A percentile compares a stretch with the other conserved stretches of the same genome.
Conservation (phyloP, 2,329 filamentous ascomycete genomes). For the Aspergillus sp. region DNA sequence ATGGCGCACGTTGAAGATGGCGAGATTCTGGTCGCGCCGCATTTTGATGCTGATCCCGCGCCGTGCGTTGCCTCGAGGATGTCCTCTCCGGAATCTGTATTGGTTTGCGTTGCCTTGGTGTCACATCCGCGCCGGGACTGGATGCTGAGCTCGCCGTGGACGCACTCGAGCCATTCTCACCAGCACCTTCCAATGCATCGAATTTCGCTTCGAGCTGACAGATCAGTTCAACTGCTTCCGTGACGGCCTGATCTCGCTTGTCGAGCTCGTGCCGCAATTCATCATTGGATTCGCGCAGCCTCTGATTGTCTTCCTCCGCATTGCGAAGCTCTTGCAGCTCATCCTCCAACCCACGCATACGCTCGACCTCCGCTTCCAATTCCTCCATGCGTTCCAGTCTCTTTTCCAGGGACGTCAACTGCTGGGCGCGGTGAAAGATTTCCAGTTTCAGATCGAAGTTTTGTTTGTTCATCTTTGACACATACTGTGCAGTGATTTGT, state of each 20-base stretch:
- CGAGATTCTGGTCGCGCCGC: constrained; percentile 16
- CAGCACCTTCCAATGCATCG: constrained; percentile 22
- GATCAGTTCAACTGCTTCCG: constrained; percentile 37
- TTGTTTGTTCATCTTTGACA: constrained; percentile 37
- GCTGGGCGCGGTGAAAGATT: constrained; percentile 33
- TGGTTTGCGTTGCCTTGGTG: constrained; percentile 18
- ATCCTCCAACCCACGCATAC: constrained; percentile 22
- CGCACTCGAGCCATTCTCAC: constrained; percentile 11
- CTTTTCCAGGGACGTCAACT: constrained; percentile 28
- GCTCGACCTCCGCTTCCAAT: constrained; percentile 28
- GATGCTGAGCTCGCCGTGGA: constrained; percentile 14
- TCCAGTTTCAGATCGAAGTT: constrained; percentile 39
- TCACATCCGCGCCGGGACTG: constrained; percentile 19
- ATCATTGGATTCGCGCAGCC: constrained; percentile 31
- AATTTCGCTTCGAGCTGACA: constrained; percentile 36
- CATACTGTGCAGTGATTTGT: constrained; percentile 24
- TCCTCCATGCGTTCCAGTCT: constrained; percentile 31
- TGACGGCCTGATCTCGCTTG: constrained; percentile 34
- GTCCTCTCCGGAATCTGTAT: constrained; percentile 34
- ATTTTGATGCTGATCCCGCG: constrained; percentile 10
- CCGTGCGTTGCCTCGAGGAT: constrained; percentile 27
- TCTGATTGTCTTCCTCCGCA: constrained; percentile 28
- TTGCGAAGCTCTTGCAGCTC: constrained; percentile 32
- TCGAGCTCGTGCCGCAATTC: constrained; percentile 30
- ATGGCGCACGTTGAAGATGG: constrained; percentile 28